Conservation (phyloP, 2,329 filamentous ascomycete species). For the Cryphonectria carpinicola region DNA sequence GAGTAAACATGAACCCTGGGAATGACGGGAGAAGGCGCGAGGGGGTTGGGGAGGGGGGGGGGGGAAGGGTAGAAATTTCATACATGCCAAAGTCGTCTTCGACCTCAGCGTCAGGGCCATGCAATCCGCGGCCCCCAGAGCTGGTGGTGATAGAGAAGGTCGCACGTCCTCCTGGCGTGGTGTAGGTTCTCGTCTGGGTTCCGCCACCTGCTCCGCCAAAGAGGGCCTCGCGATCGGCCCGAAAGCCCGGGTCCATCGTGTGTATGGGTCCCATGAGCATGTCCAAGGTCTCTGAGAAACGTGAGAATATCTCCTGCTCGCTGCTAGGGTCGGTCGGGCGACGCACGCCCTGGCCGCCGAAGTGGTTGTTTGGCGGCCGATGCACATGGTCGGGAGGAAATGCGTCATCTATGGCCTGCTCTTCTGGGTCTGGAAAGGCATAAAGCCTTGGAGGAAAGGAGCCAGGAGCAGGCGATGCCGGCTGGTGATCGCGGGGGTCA, state of each 20-base stretch:
- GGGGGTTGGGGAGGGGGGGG: neutral
- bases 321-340: slow-evolving; percentile 33
- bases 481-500: slow-evolving; percentile 60
- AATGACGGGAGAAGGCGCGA: slow-evolving; percentile 17
- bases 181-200: slow-evolving; percentile 22
- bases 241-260: slow-evolving; percentile 36
- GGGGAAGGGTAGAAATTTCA: slow-evolving; percentile 31
- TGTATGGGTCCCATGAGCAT: slow-evolving; percentile 42
- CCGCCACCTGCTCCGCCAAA: slow-evolving; percentile 12
- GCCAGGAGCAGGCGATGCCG: slow-evolving; percentile 36
- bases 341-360: neutral
- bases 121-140: slow-evolving; percentile 12
- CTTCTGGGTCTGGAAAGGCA: slow-evolving; percentile 58
- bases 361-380: slow-evolving; percentile 19
- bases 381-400: slow-evolving; percentile 47
- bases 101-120: slow-evolving; percentile 48
- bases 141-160: slow-evolving; percentile 28
- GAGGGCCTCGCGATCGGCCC: slow-evolving; percentile 15
- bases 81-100: slow-evolving; percentile 55
- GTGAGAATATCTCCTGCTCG: slow-evolving; percentile 44
- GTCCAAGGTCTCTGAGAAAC: slow-evolving; percentile 43
- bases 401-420: slow-evolving; percentile 55
- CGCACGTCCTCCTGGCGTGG: slow-evolving; percentile 17
- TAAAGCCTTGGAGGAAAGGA: slow-evolving; percentile 39
- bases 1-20: slow-evolving; percentile 27